phyloP scores from a whole-genome alignment of 108 stramenopile genomes.

The Cylindrotheca fusiformis region DNA sequence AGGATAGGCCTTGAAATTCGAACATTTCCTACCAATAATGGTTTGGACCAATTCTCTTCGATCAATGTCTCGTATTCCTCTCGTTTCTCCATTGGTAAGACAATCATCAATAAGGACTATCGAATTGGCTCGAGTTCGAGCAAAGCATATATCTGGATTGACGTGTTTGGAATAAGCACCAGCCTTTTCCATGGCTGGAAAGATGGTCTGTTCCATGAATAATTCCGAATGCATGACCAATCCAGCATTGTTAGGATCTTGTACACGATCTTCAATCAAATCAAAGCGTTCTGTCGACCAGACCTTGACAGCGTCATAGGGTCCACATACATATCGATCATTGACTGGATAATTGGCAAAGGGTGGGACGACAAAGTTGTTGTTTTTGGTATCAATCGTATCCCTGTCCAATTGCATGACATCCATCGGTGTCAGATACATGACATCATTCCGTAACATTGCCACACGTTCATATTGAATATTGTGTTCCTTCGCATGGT shows the following conservation, averaged over 20 bases:
- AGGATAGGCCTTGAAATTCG: too few relatives aligned
- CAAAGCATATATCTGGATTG: conserved; percentile 33
- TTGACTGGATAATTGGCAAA: conserved; percentile 42
- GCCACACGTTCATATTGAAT: conserved; percentile 23
- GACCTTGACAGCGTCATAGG: conserved; percentile 37
- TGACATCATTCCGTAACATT: conserved; percentile 34
- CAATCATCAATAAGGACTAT: conserved; percentile 33
- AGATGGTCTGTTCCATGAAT: conserved; percentile 25
- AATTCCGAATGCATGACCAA: conserved; percentile 36
- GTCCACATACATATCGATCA: conserved; percentile 50
- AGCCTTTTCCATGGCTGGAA: conserved; percentile 30
- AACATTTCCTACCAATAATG: background rate
- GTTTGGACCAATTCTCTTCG: background rate
- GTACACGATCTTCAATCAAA: conserved; percentile 26
- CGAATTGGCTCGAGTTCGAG: conserved; percentile 32
- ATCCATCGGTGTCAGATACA: conserved; percentile 39
- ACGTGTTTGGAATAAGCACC: conserved; percentile 10
- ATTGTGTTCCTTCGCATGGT: too few relatives aligned
- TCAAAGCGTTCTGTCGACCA: conserved; percentile 50
- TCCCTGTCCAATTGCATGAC: conserved; percentile 14
- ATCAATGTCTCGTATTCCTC: background rate
- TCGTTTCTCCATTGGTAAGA: background rate
- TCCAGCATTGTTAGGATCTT: background rate
- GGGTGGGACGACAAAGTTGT: conserved; percentile 32
- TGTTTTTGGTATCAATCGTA: background rate